These are phyloP conservation scores for Daphne laureola DNA, from an alignment of 441 rosid genomes.

Conservation along the genomic window DNA sequence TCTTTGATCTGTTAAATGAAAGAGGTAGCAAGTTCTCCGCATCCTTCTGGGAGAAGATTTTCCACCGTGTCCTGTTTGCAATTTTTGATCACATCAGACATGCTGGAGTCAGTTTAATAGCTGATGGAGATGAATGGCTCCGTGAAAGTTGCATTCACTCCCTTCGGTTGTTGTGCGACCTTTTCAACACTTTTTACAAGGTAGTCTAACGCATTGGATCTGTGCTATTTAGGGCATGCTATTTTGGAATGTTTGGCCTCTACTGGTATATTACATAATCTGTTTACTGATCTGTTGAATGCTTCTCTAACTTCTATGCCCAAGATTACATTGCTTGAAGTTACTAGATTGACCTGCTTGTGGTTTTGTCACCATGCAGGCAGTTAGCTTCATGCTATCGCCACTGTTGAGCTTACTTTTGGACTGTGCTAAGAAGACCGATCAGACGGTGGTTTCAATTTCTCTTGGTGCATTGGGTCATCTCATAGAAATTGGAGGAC, in stretches of 20 bases:
- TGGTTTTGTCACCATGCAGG: slow-evolving; percentile 42
- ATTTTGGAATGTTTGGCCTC: too few species aligned
- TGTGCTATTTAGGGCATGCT: too few species aligned
- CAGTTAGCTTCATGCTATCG: slow-evolving; percentile 98
- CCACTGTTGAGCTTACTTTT: slow-evolving; percentile 88
- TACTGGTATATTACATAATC: too few species aligned
- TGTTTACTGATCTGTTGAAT: too few species aligned
- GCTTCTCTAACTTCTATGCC: too few species aligned
- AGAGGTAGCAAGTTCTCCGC: slow-evolving; percentile 93
- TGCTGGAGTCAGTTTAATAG: slow-evolving; percentile 65
- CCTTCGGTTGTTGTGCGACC: slow-evolving; percentile 96
- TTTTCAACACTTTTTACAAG: slow-evolving; percentile 98
- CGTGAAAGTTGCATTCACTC: slow-evolving; percentile 99
- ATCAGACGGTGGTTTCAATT: slow-evolving; percentile 96
- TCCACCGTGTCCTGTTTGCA: slow-evolving; percentile 95
- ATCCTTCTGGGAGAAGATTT: slow-evolving; percentile 98
- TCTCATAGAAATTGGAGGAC: slow-evolving; percentile 99
- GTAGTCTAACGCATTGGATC: slow-evolving; percentile 23
- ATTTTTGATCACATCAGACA: slow-evolving; percentile 97
- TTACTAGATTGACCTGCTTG: too few species aligned
- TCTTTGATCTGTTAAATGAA: slow-evolving; percentile 97
- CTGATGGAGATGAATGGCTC: slow-evolving; percentile 88
- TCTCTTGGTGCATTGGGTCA: slow-evolving; percentile 95
- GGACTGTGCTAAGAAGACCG: slow-evolving; percentile 97
- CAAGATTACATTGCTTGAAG: too few species aligned